Percentiles rank a stretch among this genome's conserved stretches.
Evolutionary conservation across 192 early-diverging fungal genomes (phyloP).

Genomic region (Podila epigama): DNA sequence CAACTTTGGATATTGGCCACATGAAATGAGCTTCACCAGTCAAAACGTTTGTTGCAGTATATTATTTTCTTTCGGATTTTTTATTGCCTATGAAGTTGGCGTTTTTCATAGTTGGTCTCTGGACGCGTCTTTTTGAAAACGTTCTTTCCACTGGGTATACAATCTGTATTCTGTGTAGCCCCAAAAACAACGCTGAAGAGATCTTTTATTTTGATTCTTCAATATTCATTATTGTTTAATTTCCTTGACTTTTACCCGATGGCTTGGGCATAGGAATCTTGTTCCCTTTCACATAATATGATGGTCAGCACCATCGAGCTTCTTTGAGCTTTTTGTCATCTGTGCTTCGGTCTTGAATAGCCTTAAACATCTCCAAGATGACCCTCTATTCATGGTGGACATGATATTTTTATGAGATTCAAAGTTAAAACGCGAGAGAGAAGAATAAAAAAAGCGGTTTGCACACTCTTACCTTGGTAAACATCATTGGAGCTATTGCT

Average conservation of each 20-base stretch:
- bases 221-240: no score
- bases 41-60: no score
- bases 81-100: no score
- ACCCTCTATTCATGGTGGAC: constrained; percentile 6
- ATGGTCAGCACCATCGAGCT: constrained; percentile 10
- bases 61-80: no score
- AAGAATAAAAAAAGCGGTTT: neutral
- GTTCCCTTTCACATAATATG: constrained; percentile 29
- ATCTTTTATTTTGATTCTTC: no score
- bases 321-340: neutral
- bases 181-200: no score
- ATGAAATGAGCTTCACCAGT: no score
- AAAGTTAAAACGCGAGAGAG: neutral
- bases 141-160: no score
- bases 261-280: neutral
- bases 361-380: neutral
- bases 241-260: neutral
- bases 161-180: no score
- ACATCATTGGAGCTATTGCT: constrained; percentile 3
- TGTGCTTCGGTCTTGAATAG: constrained; percentile 3
- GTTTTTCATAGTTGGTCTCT: no score
- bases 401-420: constrained; percentile 10
- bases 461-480: constrained; percentile 12
- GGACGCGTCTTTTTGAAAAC: no score
- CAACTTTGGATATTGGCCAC: no score